phyloP scores from a whole-genome alignment of 1,139 yeast genomes.

The Suhomyces coccinellae region DNA sequence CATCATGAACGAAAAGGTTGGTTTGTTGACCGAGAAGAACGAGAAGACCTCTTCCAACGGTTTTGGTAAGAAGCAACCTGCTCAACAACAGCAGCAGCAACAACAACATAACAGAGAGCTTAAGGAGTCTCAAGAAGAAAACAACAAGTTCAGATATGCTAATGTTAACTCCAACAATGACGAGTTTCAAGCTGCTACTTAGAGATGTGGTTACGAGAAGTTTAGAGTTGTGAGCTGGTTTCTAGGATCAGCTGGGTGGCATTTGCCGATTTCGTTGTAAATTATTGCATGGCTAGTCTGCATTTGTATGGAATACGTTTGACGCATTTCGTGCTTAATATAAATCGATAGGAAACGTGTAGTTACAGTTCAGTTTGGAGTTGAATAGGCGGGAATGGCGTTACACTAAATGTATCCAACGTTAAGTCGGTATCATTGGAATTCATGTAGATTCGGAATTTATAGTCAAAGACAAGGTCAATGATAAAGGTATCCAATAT shows the following conservation, averaged over 20 bases:
- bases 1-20: conserved; percentile 83
- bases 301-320: conserved; percentile 7
- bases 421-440: too few species aligned
- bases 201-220: conserved; percentile 6
- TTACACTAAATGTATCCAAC: too few species aligned
- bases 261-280: conserved; percentile 9
- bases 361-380: background rate
- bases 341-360: conserved; percentile 6
- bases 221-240: background rate
- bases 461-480: too few species aligned
- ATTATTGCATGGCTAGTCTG: conserved; percentile 13
- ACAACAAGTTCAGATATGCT: conserved; percentile 48
- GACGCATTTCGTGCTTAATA: conserved; percentile 8
- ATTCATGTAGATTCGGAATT: too few species aligned
- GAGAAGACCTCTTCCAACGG: conserved; percentile 83
- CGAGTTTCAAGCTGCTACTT: conserved; percentile 44
- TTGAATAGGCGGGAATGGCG: too few species aligned
- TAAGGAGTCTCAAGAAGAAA: conserved; percentile 39
- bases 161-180: conserved; percentile 48
- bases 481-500: too few species aligned
- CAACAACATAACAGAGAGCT: conserved; percentile 33
- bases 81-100: conserved; percentile 36
- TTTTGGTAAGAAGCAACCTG: conserved; percentile 46
- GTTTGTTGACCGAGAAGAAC: conserved; percentile 77
- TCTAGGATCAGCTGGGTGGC: conserved; percentile 1